Base-by-base conservation (phyloP, 2,329 filamentous ascomycete genomes). In the Verticillium longisporum region DNA sequence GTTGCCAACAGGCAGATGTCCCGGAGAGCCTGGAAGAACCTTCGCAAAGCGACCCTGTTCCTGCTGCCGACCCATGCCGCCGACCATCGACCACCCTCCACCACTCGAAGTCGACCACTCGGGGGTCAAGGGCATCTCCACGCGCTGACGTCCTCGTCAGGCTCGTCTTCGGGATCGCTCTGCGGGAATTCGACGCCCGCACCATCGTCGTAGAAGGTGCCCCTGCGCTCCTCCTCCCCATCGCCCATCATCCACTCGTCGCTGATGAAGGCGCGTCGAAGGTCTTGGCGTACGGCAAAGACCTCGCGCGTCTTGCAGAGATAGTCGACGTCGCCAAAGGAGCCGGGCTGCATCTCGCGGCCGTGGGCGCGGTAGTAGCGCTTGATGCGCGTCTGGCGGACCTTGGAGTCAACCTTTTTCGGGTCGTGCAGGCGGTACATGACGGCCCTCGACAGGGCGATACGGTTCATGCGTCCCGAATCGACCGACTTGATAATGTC, bases 181-280 rank as follows among this genome's bases (percentile, higher is more conserved):
- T 54, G 31, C 18, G 57, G 57, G 13, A 54, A 59, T n/a, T 54
- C 41, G n/a, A 36, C 21, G 3, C 57, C 57, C n/a, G 33, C 34
- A 10, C 54, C 54, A 15, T 56, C 58, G 21, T 59, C 58, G n/a
- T 60, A 60, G 33, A 56, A 60, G 11, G 53, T 55, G 26, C 58
- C 58, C 34, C 31, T 18, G 9, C 38, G 36, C 55, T 60, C 58
- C 53, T 60, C 58, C 10, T 34, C 33, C 15, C 34, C 58, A n/a
- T 21, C 58, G 45, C 58, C 58, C 58, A 60, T 60, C 5, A 56
- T 21, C 58, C 58, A 60, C 21, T 60, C 58, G 21, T 60, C 58
- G 34, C 53, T 34, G 36, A 60, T 60, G 32, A 60, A 56, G 18
- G 50, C 38, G 1, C 58, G 50, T 31, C 34, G 50, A 21, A 60